Evolutionary conservation across 805 yeast species (phyloP), one percentile per base, ranked within the genome.

Genomic region (Starmera caribaea): DNA sequence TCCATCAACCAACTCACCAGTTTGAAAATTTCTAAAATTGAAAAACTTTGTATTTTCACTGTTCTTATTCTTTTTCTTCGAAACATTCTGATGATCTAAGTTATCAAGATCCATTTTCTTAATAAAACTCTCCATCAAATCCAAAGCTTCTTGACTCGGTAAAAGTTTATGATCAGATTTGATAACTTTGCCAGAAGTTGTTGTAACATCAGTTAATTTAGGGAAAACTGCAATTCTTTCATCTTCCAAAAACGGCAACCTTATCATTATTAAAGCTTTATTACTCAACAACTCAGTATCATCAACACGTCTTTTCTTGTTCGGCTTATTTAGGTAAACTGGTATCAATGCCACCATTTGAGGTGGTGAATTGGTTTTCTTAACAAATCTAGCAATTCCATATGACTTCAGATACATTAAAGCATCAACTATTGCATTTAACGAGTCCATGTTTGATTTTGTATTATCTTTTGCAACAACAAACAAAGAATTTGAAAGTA

Each of bases 211-310:
- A 9, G 57, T 50, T 21, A 75, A 45, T 31, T 55, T 53, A 6
- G 68, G 63, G 47, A 81, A 73, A 17, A 65, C 66, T 3, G 88
- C 75, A 13, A 76, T 64, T 47, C 74, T 73, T 45, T 77, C 81
- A 55, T 88, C 96, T 46, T 85, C 95, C 34, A 72, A 70, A 56
- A 73, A 84, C 2, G 96, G 92, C 11, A 87, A 53, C 35, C 79
- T 62, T 11, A 69, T 68, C 45, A 79, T 53, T 1, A 71, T 59
- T 39, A 85, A 66, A 0, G 69, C 67, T 42, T 71, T 63, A 15
- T 54, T 42, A 12, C 54, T 51, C 14, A 38, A 42, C 27, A 41
- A 13, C 8, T 38, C 40, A 3, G 34, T 44, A 14, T 51, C 59
- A 5, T 42, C 41, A 11, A 47, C 36, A 7, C 49, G 41, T 27